Conservation (phyloP, 2,329 filamentous ascomycete species). For the Pseudocercospora fuligena region DNA sequence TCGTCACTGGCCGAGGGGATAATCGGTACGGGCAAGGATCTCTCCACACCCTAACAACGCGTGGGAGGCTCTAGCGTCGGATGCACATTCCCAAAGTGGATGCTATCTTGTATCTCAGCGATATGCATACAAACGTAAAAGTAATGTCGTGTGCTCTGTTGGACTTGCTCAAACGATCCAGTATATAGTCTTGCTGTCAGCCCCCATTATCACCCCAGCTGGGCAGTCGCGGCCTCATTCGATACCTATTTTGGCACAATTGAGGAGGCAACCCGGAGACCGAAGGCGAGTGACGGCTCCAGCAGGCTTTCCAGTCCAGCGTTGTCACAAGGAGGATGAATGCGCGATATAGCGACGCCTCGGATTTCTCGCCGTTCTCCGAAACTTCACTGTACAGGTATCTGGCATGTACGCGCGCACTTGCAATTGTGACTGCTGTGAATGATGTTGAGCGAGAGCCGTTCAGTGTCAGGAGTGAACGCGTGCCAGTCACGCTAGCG, state of each 20-base stretch:
- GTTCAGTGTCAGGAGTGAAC: too few relatives aligned
- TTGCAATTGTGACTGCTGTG: not conserved
- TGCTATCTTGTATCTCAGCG: not conserved
- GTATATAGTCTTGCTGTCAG: not conserved
- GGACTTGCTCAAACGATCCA: not conserved
- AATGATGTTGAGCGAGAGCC: too few relatives aligned
- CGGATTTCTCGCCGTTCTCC: not conserved
- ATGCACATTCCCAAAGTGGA: not conserved
- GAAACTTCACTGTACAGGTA: not conserved
- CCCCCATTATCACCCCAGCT: not conserved
- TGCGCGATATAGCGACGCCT: not conserved
- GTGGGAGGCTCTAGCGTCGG: not conserved
- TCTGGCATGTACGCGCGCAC: not conserved
- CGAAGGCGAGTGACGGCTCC: not conserved
- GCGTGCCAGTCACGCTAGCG: too few relatives aligned
- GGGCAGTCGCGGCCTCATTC: not conserved
- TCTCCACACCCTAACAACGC: constrained; percentile 1
- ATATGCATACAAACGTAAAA: not conserved
- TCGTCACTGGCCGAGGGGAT: constrained; percentile 2
- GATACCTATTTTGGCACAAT: not conserved
- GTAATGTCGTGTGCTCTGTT: not conserved
- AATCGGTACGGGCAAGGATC: not conserved
- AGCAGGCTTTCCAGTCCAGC: not conserved
- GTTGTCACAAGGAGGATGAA: not conserved
- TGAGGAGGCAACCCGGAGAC: not conserved